Percentiles rank a stretch among this genome's conserved stretches.
Conservation (phyloP, 2,329 filamentous ascomycete species). For the Aspergillus thermomutatus region DNA sequence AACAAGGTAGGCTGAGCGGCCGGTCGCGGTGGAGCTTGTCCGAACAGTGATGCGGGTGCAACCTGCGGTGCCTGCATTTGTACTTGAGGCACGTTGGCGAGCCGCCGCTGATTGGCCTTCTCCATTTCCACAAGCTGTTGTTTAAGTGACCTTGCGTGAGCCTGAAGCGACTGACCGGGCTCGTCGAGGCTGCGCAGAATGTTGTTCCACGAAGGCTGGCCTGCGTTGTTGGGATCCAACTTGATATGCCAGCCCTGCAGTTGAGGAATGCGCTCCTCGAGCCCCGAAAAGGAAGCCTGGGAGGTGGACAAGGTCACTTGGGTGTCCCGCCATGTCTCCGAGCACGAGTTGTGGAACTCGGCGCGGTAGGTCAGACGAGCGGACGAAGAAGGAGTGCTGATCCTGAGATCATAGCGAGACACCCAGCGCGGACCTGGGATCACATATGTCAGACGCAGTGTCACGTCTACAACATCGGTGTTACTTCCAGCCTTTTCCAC, state of each 20-base stretch:
- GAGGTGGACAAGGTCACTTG: constrained; percentile 62
- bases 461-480: constrained; percentile 14
- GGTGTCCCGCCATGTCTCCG: constrained; percentile 61
- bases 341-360: constrained; percentile 59
- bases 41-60: background rate
- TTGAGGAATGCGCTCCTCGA: constrained; percentile 54
- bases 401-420: constrained; percentile 60
- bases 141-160: background rate
- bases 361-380: constrained; percentile 60
- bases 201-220: constrained; percentile 18
- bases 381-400: constrained; percentile 55
- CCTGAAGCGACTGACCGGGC: background rate
- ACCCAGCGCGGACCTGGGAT: constrained; percentile 58
- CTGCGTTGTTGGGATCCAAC: constrained; percentile 32
- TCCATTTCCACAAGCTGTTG: background rate
- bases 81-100: background rate
- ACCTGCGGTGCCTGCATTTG: background rate
- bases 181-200: constrained; percentile 15
- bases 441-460: constrained; percentile 57
- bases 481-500: constrained; percentile 14
- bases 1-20: background rate
- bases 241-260: constrained; percentile 58
- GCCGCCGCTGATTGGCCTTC: background rate
- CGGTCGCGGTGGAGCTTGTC: background rate
- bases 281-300: constrained; percentile 55